phyloP scores from a whole-genome alignment of 2,329 filamentous ascomycete species.

The Bipolaris gigantea region DNA sequence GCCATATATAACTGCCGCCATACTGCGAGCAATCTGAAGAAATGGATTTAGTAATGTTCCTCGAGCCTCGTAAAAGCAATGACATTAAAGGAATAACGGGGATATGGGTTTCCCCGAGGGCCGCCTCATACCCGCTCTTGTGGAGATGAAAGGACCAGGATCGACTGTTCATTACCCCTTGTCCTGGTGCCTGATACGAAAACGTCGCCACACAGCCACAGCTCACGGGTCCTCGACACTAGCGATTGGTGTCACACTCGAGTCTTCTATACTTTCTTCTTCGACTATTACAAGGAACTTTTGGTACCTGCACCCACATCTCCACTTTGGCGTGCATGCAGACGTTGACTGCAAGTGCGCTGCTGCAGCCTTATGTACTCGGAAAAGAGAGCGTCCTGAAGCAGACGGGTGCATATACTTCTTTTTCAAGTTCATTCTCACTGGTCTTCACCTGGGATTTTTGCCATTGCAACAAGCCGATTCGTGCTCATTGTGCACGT shows the following conservation, averaged over 20 bases:
- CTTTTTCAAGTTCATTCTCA: background rate
- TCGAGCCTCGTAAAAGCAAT: background rate
- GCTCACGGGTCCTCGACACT: background rate
- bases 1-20: conserved; percentile 3
- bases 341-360: conserved; percentile 2
- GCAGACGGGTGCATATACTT: background rate
- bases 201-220: background rate
- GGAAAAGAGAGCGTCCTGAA: conserved; percentile 1
- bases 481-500: background rate
- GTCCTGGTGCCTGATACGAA: background rate
- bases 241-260: conserved; percentile 4
- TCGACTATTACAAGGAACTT: background rate
- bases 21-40: background rate
- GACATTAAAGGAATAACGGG: background rate
- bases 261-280: conserved; percentile 1
- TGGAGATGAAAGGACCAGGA: conserved; percentile 7
- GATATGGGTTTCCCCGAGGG: background rate
- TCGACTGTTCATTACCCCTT: background rate
- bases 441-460: background rate
- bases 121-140: background rate
- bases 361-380: conserved; percentile 3
- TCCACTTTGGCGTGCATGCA: conserved; percentile 2
- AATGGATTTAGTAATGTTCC: background rate
- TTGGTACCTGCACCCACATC: background rate
- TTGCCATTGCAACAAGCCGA: background rate